Base-by-base conservation (phyloP, 1,139 yeast genomes). In the Ashbya aceris region DNA sequence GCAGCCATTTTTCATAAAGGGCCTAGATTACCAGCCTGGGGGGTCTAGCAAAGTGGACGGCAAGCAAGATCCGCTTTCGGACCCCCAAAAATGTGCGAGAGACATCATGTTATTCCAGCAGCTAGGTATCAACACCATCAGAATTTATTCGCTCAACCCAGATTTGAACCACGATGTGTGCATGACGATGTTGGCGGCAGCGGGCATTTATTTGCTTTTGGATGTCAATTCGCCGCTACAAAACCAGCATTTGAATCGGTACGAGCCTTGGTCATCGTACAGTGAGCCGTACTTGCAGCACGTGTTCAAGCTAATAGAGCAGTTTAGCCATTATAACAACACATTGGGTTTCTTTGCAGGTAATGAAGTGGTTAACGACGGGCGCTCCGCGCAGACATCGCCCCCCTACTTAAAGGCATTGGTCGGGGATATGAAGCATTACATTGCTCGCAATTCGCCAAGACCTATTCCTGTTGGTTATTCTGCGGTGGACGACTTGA, bases 281-380 rank as follows among this genome's bases (percentile, higher is more conserved):
- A 83, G 73, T 53, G 67, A 64, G 12, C 72, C 66, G 5, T 89
- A 89, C 60, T 62, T 87, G 50, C 76, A 74, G 41, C 94, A 86
- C 58, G 76, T 87, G 2, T 84, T 85, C 60, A 77, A 76, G 53
- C 81, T 86, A 8, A 76, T 89, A 20, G 87, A 86, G 45, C 91
- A 84, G 46, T 91, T 91, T 61, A 71, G 93, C 11, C 70, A 74
- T 29, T 91, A 85, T 64, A 83, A 89, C 64, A 91, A 91, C 61
- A 83, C 96, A 0, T 69, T 91, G 42, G 97, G 93, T 0, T 89
- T 83, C 64, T 85, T 91, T 65, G 95, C 96, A 7, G 98, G 97
- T 1, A 91, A 91, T 63, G 98, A 91, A 64, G 74, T 91, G 39
- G 69, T 91, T 43, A 89, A 91, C 60, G 96, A 89, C 59, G 73